A percentile compares a stretch with the other conserved stretches of the same genome.
phyloP scores from a whole-genome alignment of 1,139 yeast species.

The Yamadazyma taylorii region DNA sequence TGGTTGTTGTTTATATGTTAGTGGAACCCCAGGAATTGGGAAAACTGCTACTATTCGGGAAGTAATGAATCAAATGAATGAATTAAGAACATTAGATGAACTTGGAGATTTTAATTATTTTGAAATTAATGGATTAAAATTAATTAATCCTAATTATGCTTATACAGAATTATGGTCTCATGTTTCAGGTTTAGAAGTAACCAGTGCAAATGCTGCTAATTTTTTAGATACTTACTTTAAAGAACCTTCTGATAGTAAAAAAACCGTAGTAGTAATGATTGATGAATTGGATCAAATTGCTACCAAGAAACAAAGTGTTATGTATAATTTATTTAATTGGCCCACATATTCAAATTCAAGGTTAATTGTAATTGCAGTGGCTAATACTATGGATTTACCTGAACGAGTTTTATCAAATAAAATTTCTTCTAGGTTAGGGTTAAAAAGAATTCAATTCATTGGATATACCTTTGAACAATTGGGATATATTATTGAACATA shows the following conservation, averaged over 20 bases:
- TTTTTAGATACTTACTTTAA: conserved; percentile 41
- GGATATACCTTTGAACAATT: conserved; percentile 86
- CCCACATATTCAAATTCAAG: conserved; percentile 81
- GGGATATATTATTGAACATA: conserved; percentile 67
- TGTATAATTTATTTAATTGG: conserved; percentile 98
- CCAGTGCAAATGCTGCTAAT: conserved; percentile 60
- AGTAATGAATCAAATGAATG: conserved; percentile 67
- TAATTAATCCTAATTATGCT: conserved; percentile 81
- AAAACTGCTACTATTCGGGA: conserved; percentile 93
- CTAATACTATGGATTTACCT: conserved; percentile 96
- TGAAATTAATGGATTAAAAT: conserved; percentile 89
- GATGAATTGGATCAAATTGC: conserved; percentile 95
- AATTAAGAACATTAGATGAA: conserved; percentile 44
- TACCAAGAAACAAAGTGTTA: conserved; percentile 78
- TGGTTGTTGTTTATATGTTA: conserved; percentile 85
- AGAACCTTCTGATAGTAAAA: conserved; percentile 25
- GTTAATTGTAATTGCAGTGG: conserved; percentile 86
- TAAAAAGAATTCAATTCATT: conserved; percentile 81
- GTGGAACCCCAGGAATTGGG: conserved; percentile 99
- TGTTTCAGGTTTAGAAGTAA: conserved; percentile 60
- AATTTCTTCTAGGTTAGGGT: conserved; percentile 86
- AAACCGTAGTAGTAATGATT: conserved; percentile 73
- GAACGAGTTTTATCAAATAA: conserved; percentile 86
- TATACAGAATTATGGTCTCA: conserved; percentile 83
- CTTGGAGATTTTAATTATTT: conserved; percentile 64